Evolutionary conservation across 2,329 filamentous ascomycete species (phyloP).

Genomic region (Colletotrichum spaethianum): DNA sequence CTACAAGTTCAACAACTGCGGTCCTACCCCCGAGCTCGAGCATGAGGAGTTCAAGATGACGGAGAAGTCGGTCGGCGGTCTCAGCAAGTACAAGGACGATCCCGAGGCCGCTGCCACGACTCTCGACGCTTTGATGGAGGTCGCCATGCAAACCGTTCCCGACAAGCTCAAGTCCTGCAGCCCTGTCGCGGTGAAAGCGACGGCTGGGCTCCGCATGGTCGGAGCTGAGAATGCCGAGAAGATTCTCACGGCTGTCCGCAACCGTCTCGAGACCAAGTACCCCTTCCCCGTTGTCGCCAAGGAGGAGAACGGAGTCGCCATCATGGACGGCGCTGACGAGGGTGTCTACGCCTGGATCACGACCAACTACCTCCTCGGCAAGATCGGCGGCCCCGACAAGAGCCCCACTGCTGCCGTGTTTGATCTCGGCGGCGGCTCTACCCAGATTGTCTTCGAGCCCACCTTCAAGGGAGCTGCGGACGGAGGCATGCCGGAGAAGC

Average conservation of each 20-base stretch:
- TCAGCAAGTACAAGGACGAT: slow-evolving; percentile 91
- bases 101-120: slow-evolving; percentile 90
- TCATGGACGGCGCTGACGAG: slow-evolving; percentile 98
- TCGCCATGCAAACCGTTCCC: slow-evolving; percentile 87
- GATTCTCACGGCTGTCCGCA: slow-evolving; percentile 88
- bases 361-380: slow-evolving; percentile 97
- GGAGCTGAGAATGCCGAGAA: slow-evolving; percentile 84
- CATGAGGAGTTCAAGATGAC: slow-evolving; percentile 95
- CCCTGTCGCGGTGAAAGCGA: slow-evolving; percentile 97
- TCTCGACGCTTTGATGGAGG: slow-evolving; percentile 88
- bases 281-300: slow-evolving; percentile 94
- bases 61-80: slow-evolving; percentile 83
- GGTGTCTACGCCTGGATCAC: slow-evolving; percentile 99
- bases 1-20: slow-evolving; percentile 99
- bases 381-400: slow-evolving; percentile 94
- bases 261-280: slow-evolving; percentile 87
- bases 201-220: slow-evolving; percentile 90
- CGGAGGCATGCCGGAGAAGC: slow-evolving; percentile 87
- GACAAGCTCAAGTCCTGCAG: slow-evolving; percentile 92
- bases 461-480: slow-evolving; percentile 82
- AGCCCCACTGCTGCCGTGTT: slow-evolving; percentile 94
- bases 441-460: slow-evolving; percentile 98
- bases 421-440: slow-evolving; percentile 95
- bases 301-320: slow-evolving; percentile 89
- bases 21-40: slow-evolving; percentile 93